Conservation (phyloP, 2,329 filamentous ascomycete genomes). For the Aspergillus udagawae region DNA sequence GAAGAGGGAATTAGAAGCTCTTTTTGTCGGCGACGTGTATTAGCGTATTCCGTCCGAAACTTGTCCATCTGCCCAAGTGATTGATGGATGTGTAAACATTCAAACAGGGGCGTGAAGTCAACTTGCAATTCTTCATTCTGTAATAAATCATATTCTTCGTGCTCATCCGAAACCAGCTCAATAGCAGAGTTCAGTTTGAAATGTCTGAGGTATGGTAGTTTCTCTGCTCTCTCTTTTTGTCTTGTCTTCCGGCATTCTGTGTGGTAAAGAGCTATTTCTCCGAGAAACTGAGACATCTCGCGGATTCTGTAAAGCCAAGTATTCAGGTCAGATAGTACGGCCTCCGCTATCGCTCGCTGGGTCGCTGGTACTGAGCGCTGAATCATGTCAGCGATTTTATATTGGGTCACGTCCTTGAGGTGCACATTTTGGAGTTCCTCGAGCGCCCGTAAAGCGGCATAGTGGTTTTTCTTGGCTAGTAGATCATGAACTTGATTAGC, state of each 20-base stretch:
- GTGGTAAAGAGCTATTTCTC: slow-evolving; percentile 94
- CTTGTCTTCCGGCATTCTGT: slow-evolving; percentile 81
- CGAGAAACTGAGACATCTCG: slow-evolving; percentile 92
- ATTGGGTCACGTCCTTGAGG: slow-evolving; percentile 87
- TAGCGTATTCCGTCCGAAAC: slow-evolving; percentile 87
- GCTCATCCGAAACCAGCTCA: slow-evolving; percentile 91
- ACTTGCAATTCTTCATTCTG: slow-evolving; percentile 94
- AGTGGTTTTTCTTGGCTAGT: slow-evolving; percentile 89
- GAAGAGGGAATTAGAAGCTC: slow-evolving; percentile 77
- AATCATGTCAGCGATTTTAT: slow-evolving; percentile 92
- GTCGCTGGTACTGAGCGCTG: slow-evolving; percentile 92
- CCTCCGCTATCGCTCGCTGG: slow-evolving; percentile 88
- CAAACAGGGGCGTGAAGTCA: slow-evolving; percentile 89
- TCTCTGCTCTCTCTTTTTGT: slow-evolving; percentile 76
- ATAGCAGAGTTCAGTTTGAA: slow-evolving; percentile 96
- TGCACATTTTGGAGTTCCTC: slow-evolving; percentile 97
- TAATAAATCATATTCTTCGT: slow-evolving; percentile 89
- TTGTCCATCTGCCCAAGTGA: slow-evolving; percentile 88
- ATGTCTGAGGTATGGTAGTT: slow-evolving; percentile 68
- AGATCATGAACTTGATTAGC: slow-evolving; percentile 94
- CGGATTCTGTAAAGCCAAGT: slow-evolving; percentile 94
- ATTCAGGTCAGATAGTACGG: slow-evolving; percentile 94
- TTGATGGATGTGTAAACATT: slow-evolving; percentile 94
- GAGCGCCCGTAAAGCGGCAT: slow-evolving; percentile 85
- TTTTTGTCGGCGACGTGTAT: slow-evolving; percentile 84